Evolutionary conservation across 2,329 filamentous ascomycete genomes (phyloP).

Genomic region (Nannizziopsis barbatae): DNA sequence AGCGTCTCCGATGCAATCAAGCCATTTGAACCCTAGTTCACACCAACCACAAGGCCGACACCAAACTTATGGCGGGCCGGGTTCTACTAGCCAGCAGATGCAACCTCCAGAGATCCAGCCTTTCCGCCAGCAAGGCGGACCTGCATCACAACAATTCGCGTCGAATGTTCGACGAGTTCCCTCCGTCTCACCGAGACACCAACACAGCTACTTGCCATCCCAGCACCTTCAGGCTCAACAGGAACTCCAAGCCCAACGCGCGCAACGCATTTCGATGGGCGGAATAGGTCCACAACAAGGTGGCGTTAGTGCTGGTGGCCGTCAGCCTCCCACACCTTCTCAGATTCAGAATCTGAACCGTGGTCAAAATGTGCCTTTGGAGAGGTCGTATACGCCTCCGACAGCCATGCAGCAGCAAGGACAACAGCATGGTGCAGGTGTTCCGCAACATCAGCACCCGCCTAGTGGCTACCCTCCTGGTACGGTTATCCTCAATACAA

Average conservation of each 20-base stretch:
- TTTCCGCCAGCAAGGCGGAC: constrained; percentile 6
- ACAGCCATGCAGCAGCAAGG: constrained; percentile 24
- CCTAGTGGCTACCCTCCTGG: constrained; percentile 1
- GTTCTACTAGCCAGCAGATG: background rate
- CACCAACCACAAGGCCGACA: background rate
- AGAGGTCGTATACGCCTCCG: constrained; percentile 33
- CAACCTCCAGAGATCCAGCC: constrained; percentile 1
- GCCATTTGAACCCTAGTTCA: background rate
- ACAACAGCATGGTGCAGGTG: too few relatives aligned
- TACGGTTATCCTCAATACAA: too few relatives aligned
- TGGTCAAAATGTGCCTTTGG: constrained; percentile 17
- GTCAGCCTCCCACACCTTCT: constrained; percentile 25
- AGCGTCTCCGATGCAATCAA: constrained; percentile 8
- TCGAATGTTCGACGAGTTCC: constrained; percentile 6
- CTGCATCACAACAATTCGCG: constrained; percentile 5
- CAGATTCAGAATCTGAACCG: constrained; percentile 14
- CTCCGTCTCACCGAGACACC: constrained; percentile 13
- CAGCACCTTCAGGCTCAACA: constrained; percentile 16
- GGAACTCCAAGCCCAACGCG: constrained; percentile 16
- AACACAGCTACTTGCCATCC: constrained; percentile 12
- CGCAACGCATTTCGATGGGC: constrained; percentile 25
- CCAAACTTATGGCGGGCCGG: background rate
- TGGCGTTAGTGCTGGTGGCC: constrained; percentile 23
- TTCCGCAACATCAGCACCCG: constrained; percentile 3
- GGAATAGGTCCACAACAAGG: constrained; percentile 19